A percentile compares a stretch with the other conserved stretches of the same genome.
These are phyloP conservation scores for Daphne laureola DNA, from an alignment of 441 rosid species.

Conservation along the genomic window DNA sequence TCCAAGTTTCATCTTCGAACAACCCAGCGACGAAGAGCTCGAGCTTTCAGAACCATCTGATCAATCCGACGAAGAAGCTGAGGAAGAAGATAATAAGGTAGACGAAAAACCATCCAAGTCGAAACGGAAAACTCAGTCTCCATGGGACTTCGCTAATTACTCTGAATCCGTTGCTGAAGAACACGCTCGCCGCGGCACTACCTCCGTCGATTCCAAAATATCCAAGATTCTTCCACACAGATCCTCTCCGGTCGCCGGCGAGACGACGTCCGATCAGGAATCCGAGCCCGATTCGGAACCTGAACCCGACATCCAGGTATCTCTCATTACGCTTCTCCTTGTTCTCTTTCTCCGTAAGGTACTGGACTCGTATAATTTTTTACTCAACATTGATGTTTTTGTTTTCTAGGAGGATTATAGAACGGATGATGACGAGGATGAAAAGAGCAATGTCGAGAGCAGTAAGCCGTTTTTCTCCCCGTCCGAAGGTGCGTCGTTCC, in stretches of 20 bases:
- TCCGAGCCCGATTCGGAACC: conserved; percentile 37
- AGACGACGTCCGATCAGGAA: conserved; percentile 38
- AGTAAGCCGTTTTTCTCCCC: conserved; percentile 60
- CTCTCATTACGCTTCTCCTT: neutral
- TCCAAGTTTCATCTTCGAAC: conserved; percentile 47
- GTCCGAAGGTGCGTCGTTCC: conserved; percentile 67
- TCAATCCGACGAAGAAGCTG: conserved; percentile 18
- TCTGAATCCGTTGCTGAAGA: conserved; percentile 88
- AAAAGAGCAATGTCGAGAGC: conserved; percentile 21
- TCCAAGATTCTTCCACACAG: conserved; percentile 46
- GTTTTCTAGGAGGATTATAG: conserved; percentile 50
- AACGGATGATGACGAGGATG: conserved; percentile 52
- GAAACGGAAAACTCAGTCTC: conserved; percentile 46
- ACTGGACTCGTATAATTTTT: neutral
- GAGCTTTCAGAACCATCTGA: conserved; percentile 21
- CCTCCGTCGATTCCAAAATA: conserved; percentile 81
- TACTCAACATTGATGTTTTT: neutral
- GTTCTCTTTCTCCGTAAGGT: neutral
- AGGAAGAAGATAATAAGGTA: conserved; percentile 15
- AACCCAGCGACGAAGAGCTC: conserved; percentile 56
- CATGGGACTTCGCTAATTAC: conserved; percentile 85
- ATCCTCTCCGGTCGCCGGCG: conserved; percentile 23
- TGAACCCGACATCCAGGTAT: conserved; percentile 59
- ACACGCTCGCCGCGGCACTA: conserved; percentile 85
- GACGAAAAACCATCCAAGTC: conserved; percentile 22